phyloP scores from a whole-genome alignment of 108 stramenopile genomes.

The Chaetoceros muelleri region DNA sequence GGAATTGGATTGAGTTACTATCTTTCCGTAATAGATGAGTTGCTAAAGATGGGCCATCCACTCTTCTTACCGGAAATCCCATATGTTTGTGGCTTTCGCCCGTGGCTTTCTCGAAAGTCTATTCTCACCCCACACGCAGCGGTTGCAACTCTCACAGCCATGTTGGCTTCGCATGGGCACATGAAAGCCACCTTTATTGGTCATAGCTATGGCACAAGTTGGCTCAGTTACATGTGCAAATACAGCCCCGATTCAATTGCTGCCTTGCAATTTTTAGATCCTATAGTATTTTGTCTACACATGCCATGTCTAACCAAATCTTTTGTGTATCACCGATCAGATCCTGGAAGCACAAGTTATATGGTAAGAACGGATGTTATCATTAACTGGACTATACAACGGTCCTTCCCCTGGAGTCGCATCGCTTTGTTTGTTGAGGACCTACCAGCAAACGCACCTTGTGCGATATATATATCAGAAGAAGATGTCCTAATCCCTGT shows the following conservation, averaged over 20 bases:
- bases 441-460: slow-evolving; percentile 45
- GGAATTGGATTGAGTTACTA: slow-evolving; percentile 73
- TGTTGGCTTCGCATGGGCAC: slow-evolving; percentile 67
- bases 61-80: slow-evolving; percentile 73
- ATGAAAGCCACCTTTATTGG: slow-evolving; percentile 56
- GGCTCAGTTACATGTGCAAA: slow-evolving; percentile 77
- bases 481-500: slow-evolving; percentile 73
- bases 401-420: slow-evolving; percentile 78
- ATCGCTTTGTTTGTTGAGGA: slow-evolving; percentile 68
- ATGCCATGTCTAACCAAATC: slow-evolving; percentile 53
- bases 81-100: slow-evolving; percentile 73
- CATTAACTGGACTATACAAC: slow-evolving; percentile 73
- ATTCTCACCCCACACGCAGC: slow-evolving; percentile 56
- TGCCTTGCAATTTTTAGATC: slow-evolving; percentile 71
- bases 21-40: slow-evolving; percentile 51
- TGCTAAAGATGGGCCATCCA: slow-evolving; percentile 55
- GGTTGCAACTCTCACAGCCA: slow-evolving; percentile 62
- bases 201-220: slow-evolving; percentile 79
- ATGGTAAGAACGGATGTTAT: slow-evolving; percentile 78
- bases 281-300: slow-evolving; percentile 81
- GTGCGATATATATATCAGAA: slow-evolving; percentile 62
- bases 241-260: slow-evolving; percentile 57
- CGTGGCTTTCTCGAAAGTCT: slow-evolving; percentile 60
- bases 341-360: slow-evolving; percentile 62
- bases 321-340: slow-evolving; percentile 72